phyloP scores from a whole-genome alignment of 352 stramenopile genomes.

The Globisporangium canariense region DNA sequence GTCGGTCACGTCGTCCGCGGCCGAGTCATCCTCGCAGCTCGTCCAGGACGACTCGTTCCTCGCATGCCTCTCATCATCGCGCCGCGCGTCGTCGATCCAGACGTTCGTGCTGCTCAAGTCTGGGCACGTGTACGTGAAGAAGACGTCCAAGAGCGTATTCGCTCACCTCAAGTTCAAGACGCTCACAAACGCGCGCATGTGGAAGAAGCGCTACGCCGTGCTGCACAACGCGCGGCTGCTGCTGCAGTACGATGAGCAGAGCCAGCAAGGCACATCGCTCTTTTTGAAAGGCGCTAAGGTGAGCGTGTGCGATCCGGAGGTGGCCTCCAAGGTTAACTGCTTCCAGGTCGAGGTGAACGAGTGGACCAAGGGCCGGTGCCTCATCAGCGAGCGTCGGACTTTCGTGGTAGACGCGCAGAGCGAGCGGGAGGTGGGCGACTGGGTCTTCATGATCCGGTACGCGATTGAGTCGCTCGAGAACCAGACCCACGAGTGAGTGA shows the following conservation, averaged over 20 bases:
- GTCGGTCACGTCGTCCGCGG: slow-evolving; percentile 16
- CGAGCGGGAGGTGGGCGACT: slow-evolving; percentile 75
- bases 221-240: slow-evolving; percentile 62
- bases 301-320: slow-evolving; percentile 61
- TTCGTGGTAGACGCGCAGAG: slow-evolving; percentile 76
- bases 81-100: slow-evolving; percentile 9
- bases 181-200: slow-evolving; percentile 49
- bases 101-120: slow-evolving; percentile 63
- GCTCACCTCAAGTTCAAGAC: slow-evolving; percentile 71
- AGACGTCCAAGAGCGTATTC: slow-evolving; percentile 66
- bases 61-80: background rate
- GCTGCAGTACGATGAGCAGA: slow-evolving; percentile 67
- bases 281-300: slow-evolving; percentile 77
- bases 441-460: slow-evolving; percentile 85
- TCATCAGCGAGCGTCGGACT: slow-evolving; percentile 54
- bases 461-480: slow-evolving; percentile 84
- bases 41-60: slow-evolving; percentile 9
- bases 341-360: slow-evolving; percentile 83
- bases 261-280: slow-evolving; percentile 52
- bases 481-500: slow-evolving; percentile 15
- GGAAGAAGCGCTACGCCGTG: slow-evolving; percentile 83
- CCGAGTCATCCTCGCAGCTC: slow-evolving; percentile 26
- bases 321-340: slow-evolving; percentile 73
- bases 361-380: slow-evolving; percentile 74
- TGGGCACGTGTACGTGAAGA: slow-evolving; percentile 76